These are phyloP conservation scores for Coemansia sp. DNA, from an alignment of 192 early-diverging fungal species.

Conservation along the genomic window DNA sequence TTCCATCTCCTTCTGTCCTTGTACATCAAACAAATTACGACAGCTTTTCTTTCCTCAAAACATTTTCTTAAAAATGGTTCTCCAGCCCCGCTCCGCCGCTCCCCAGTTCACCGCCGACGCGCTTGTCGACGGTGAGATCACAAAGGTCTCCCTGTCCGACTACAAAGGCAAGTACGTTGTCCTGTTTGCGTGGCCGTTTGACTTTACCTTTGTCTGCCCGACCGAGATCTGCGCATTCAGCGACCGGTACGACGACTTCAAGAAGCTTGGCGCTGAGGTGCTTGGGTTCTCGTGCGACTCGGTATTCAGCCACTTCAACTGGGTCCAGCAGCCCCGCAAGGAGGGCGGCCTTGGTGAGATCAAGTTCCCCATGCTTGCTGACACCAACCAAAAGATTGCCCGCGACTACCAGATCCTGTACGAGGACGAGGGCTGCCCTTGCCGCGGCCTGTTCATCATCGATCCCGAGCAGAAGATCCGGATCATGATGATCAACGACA, in stretches of 20 bases:
- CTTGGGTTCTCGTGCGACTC: conserved; percentile 73
- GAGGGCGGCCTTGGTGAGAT: conserved; percentile 91
- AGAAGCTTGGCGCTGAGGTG: conserved; percentile 73
- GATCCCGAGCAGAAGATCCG: conserved; percentile 86
- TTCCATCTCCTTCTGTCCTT: background rate
- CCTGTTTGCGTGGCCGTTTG: conserved; percentile 90
- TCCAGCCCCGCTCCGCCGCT: conserved; percentile 55
- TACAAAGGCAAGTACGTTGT: conserved; percentile 75
- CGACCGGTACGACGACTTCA: conserved; percentile 82
- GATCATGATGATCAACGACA: conserved; percentile 87
- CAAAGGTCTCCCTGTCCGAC: conserved; percentile 62
- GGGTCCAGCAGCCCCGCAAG: conserved; percentile 80
- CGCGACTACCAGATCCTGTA: conserved; percentile 85
- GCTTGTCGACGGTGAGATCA: conserved; percentile 69
- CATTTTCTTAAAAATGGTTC: conserved; percentile 40
- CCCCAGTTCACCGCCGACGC: conserved; percentile 68
- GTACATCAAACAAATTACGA: background rate
- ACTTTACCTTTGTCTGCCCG: conserved; percentile 91
- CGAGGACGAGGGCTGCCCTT: conserved; percentile 74
- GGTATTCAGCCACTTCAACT: conserved; percentile 84
- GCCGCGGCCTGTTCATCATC: conserved; percentile 89
- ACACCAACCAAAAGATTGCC: conserved; percentile 87
- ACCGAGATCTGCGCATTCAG: conserved; percentile 93
- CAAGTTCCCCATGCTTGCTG: conserved; percentile 86
- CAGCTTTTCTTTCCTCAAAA: background rate